Evolutionary conservation across 2,329 filamentous ascomycete species (phyloP), one percentile per base, ranked within the genome.

Genomic region (Colletotrichum falcatum): DNA sequence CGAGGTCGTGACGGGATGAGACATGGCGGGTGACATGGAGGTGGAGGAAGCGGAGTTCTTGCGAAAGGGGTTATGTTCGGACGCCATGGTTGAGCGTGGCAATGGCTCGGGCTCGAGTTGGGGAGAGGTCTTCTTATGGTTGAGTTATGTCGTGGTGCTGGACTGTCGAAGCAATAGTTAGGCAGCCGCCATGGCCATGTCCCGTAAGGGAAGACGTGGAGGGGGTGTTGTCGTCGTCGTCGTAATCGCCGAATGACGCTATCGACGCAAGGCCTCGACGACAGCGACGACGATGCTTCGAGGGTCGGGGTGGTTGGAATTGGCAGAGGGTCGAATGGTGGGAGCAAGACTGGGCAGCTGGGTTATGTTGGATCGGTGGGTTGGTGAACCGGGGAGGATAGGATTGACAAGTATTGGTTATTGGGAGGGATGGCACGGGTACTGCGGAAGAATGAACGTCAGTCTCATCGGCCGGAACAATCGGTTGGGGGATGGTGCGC

Each of bases 41-140:
- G 72, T 39, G 61, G 71, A 60, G 53, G 75, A 70, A 42, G 75
- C 70, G 44, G 72, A 74, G 77, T 82, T 86, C 74, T 82, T 84
- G 73, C 86, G 86, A 75, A 88, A 88, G 14, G 86, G 86, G 74
- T 88, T 88, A 53, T 68, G 69, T 71, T 69, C 54, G 69, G 69
- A 82, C 58, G 77, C 78, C 67, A 83, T 78, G 59, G 79, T 73
- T 49, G 30, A 30, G 44, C 46, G 1, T 9, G 46, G 64, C 58
- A 58, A 53, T 37, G 53, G 53, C 28, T 37, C 53, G 37, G 64
- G 56, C 44, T 67, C 51, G 64, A 23, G 49, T 33, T 33, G 28
- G 44, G 18, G 5, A 16, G 48, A 28, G 48, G 48, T 5, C 18
- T 51, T 51, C 12, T 18, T 20, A 33, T 53, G 28, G 28, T 20